phyloP scores from a whole-genome alignment of 148 eudicot species.

The Arctostaphylos glauca region DNA sequence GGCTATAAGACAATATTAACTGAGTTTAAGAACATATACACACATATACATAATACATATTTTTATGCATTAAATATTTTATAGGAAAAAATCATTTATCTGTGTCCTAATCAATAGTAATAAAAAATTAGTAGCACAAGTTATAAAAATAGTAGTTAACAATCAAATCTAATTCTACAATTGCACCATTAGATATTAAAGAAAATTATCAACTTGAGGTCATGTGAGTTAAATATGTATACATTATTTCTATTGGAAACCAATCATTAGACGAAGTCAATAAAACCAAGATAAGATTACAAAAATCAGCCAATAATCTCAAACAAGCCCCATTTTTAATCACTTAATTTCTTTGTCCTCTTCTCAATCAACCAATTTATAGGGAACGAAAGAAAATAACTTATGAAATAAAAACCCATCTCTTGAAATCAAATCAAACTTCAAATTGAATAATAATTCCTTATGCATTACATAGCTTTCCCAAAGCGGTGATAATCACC shows the following conservation, averaged over 20 bases:
- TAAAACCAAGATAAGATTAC: slow-evolving; percentile 46
- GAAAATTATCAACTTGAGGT: slow-evolving; percentile 31
- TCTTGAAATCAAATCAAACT: slow-evolving; percentile 30
- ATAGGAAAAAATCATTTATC: slow-evolving; percentile 19
- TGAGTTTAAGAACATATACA: slow-evolving; percentile 4
- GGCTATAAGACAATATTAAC: slow-evolving; percentile 21
- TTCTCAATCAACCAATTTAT: slow-evolving; percentile 16
- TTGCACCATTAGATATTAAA: slow-evolving; percentile 30
- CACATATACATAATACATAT: not conserved
- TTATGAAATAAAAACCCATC: slow-evolving; percentile 27
- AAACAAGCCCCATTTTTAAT: slow-evolving; percentile 13
- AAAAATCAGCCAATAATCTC: slow-evolving; percentile 36
- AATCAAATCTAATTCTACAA: slow-evolving; percentile 62
- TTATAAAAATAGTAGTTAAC: slow-evolving; percentile 35
- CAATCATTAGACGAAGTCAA: slow-evolving; percentile 45
- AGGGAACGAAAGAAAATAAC: not conserved
- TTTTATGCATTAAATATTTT: not conserved
- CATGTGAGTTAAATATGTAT: slow-evolving; percentile 34
- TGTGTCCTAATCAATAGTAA: slow-evolving; percentile 52
- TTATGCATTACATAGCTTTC: slow-evolving; percentile 30
- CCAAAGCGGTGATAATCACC: slow-evolving; percentile 23
- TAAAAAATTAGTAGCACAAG: slow-evolving; percentile 26
- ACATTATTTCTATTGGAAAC: slow-evolving; percentile 28
- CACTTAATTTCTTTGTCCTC: slow-evolving; percentile 5
- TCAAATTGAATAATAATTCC: slow-evolving; percentile 26